Evolutionary conservation across 2,329 filamentous ascomycete genomes (phyloP), one percentile per base, ranked within the genome.

Genomic region (Lasiodiplodia sp.): DNA sequence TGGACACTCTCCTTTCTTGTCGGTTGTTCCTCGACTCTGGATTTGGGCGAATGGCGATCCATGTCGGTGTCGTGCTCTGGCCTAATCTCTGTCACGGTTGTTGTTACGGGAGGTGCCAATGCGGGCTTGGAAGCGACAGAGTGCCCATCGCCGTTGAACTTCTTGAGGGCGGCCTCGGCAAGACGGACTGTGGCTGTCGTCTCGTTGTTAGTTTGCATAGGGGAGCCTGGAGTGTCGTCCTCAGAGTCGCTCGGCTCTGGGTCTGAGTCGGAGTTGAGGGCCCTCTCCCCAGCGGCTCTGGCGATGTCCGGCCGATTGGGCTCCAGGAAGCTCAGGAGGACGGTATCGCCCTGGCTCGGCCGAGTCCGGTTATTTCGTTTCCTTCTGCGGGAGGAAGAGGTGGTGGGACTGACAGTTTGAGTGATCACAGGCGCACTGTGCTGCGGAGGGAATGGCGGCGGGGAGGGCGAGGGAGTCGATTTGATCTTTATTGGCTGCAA

Each of bases 271-370:
- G 79, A 80, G 49, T 79, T 78, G 58, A 92, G 81, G 25, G 87
- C 83, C 71, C 84, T 77, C 70, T 82, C 80, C 71, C 84, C 86
- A 68, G 88, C 90, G 75, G 81, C 76, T 72, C 80, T 81, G 69
- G 90, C 89, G 75, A 93, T 86, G 63, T 93, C 89, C 63, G 87
- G 88, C 72, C 84, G 83, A 75, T 88, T 88, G 74, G 89, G 88
- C 73, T 83, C 87, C 82, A 94, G 85, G 77, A 85, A 83, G 68
- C 83, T 80, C 71, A 95, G 85, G 78, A 95, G 84, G 71, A 92
- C 88, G 73, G 84, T 87, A 85, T 92, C 89, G 73, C 87, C 88
- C 76, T 64, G 57, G 87, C 87, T 87, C 52, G 86, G 83, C 72
- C 79, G 83, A 70, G 85, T 80, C 86, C 72, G 73, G 83, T 85